These are phyloP conservation scores for Geranium brycei DNA, from an alignment of 345 rosid species.

Conservation along the genomic window DNA sequence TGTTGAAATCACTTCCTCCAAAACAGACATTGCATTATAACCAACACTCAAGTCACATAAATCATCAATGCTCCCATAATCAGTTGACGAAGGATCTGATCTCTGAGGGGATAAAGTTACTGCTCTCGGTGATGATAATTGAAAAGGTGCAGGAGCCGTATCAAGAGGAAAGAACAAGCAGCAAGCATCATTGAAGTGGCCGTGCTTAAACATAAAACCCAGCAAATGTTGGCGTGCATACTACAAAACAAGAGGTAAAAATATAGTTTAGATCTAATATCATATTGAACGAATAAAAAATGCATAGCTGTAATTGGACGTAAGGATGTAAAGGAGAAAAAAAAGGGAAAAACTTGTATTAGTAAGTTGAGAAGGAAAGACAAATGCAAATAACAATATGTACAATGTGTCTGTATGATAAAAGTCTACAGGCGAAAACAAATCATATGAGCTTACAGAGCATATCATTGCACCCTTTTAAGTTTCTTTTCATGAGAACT, in stretches of 20 bases:
- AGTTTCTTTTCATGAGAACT: background rate
- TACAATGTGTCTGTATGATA: background rate
- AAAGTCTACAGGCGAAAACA: background rate
- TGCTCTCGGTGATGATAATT: conserved; percentile 39
- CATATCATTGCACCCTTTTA: background rate
- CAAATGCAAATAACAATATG: background rate
- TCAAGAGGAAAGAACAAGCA: conserved; percentile 64
- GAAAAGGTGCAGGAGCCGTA: conserved; percentile 66
- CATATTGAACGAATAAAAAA: background rate
- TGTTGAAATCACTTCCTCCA: conserved; percentile 63
- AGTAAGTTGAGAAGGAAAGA: background rate
- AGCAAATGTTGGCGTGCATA: conserved; percentile 80
- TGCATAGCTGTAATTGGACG: too few species aligned
- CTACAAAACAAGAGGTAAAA: conserved; percentile 33
- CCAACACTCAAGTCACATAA: conserved; percentile 69
- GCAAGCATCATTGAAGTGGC: conserved; percentile 73
- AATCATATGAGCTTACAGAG: background rate
- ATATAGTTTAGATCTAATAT: background rate
- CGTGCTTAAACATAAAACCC: conserved; percentile 82
- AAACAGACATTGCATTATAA: conserved; percentile 69
- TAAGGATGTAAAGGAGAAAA: too few species aligned
- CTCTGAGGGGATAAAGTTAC: conserved; percentile 76
- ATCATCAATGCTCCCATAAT: conserved; percentile 83
- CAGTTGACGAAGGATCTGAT: conserved; percentile 77
- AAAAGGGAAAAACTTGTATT: background rate